These are phyloP conservation scores for Penicillium coffeae DNA, from an alignment of 495 filamentous ascomycete species.

Conservation along the genomic window DNA sequence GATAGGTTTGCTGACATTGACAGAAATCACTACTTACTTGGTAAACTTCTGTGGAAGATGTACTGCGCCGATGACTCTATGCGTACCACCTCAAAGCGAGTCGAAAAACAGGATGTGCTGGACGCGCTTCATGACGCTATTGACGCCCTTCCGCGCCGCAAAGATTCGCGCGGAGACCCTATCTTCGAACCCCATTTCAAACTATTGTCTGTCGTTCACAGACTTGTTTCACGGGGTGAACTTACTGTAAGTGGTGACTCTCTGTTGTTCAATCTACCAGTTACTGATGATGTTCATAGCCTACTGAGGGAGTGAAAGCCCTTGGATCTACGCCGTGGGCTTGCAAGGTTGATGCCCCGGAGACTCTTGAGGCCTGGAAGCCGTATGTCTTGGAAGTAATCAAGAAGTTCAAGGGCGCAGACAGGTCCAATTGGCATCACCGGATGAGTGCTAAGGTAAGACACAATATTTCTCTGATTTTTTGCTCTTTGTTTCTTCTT, in stretches of 20 bases:
- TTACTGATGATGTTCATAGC: slow-evolving; percentile 25
- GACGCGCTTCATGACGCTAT: slow-evolving; percentile 71
- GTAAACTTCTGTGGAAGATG: slow-evolving; percentile 97
- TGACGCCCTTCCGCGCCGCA: slow-evolving; percentile 73
- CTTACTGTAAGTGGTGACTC: slow-evolving; percentile 26
- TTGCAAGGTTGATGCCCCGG: slow-evolving; percentile 43
- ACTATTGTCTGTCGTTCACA: slow-evolving; percentile 80
- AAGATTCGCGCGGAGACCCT: slow-evolving; percentile 71
- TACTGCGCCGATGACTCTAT: slow-evolving; percentile 54
- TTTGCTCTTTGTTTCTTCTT: neutral
- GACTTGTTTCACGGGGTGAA: slow-evolving; percentile 56
- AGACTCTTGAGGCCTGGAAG: slow-evolving; percentile 66
- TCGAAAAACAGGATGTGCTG: slow-evolving; percentile 57
- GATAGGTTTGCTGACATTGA: too few species aligned
- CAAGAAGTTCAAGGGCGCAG: slow-evolving; percentile 71
- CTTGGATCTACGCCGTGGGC: slow-evolving; percentile 56
- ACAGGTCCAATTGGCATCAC: slow-evolving; percentile 97
- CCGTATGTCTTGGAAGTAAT: slow-evolving; percentile 69
- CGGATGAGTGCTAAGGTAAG: slow-evolving; percentile 72
- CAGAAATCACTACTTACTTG: slow-evolving; percentile 82
- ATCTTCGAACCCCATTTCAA: slow-evolving; percentile 97
- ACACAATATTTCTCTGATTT: slow-evolving; percentile 11
- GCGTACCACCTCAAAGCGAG: slow-evolving; percentile 43
- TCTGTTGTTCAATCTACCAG: neutral
- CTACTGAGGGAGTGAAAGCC: slow-evolving; percentile 48